phyloP scores from a whole-genome alignment of 768 basidiomycete genomes.

The Collybia sp. region DNA sequence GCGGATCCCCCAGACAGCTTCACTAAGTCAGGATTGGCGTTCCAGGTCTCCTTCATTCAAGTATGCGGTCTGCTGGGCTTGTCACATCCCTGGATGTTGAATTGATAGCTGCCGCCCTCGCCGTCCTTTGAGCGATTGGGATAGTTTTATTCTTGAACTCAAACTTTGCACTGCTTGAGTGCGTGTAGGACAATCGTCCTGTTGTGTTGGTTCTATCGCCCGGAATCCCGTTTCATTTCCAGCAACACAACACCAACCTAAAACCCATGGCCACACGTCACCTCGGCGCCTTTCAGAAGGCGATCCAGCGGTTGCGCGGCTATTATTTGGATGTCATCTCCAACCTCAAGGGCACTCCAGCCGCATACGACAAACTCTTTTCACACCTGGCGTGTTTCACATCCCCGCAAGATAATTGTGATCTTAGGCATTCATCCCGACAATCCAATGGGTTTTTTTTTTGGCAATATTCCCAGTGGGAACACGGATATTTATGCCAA shows the following conservation, averaged over 20 bases:
- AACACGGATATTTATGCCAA: slow-evolving; percentile 4
- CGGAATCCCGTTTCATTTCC: slow-evolving; percentile 16
- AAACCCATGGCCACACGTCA: slow-evolving; percentile 10
- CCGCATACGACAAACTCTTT: neutral
- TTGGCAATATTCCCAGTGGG: neutral
- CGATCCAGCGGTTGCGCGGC: slow-evolving; percentile 11
- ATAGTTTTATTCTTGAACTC: too few relatives aligned
- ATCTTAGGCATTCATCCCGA: neutral
- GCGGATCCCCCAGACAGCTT: too few relatives aligned
- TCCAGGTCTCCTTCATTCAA: too few relatives aligned
- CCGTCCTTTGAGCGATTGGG: too few relatives aligned
- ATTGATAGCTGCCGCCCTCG: too few relatives aligned
- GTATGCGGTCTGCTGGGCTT: too few relatives aligned
- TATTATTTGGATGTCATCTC: slow-evolving; percentile 16
- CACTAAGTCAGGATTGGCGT: too few relatives aligned
- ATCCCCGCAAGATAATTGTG: neutral
- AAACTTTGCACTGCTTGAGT: too few relatives aligned
- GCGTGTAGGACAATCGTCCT: slow-evolving; percentile 16
- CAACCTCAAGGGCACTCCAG: slow-evolving; percentile 1
- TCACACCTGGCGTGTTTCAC: slow-evolving; percentile 1
- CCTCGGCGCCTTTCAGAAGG: slow-evolving; percentile 20
- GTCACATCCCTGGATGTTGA: too few relatives aligned
- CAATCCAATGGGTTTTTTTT: neutral
- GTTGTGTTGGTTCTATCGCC: slow-evolving; percentile 17
- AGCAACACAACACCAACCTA: slow-evolving; percentile 12